A percentile compares a stretch with the other conserved stretches of the same genome.
phyloP scores from a whole-genome alignment of 139 green algal genomes.

The Volvox africanus region DNA sequence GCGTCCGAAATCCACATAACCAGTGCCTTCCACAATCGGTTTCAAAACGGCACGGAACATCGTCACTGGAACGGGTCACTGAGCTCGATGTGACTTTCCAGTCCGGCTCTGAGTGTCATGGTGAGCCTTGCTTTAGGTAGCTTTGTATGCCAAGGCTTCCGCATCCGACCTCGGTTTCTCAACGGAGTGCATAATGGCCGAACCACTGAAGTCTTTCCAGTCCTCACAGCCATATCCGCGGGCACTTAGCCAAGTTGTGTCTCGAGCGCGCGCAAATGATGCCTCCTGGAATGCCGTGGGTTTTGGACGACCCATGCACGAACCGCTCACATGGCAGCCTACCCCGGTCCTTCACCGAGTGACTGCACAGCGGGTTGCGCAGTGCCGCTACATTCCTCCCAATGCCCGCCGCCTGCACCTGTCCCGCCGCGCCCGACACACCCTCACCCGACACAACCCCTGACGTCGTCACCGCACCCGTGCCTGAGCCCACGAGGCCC shows the following conservation, averaged over 20 bases:
- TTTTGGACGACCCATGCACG: slow-evolving; percentile 19
- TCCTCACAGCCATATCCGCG: slow-evolving; percentile 28
- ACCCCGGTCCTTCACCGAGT: slow-evolving; percentile 15
- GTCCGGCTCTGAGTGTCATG: no score
- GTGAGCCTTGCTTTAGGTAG: no score
- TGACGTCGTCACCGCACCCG: not conserved
- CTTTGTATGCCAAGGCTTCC: no score
- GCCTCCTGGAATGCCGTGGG: slow-evolving; percentile 29
- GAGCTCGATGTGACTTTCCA: no score
- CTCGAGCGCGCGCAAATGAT: not conserved
- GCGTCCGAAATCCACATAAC: no score
- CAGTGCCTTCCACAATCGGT: no score
- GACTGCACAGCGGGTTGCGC: slow-evolving; percentile 38
- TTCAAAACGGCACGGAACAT: no score
- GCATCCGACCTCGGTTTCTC: no score
- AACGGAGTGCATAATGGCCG: not conserved
- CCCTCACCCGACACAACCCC: not conserved
- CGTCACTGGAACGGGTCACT: no score
- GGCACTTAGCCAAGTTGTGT: slow-evolving; percentile 17
- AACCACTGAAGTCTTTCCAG: not conserved
- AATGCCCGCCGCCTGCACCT: not conserved
- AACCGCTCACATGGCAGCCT: not conserved
- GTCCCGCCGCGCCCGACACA: not conserved
- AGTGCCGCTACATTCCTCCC: not conserved
- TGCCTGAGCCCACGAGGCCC: not conserved